phyloP scores from a whole-genome alignment of 176 grass and related monocot genomes.

The Oryza punctata region DNA sequence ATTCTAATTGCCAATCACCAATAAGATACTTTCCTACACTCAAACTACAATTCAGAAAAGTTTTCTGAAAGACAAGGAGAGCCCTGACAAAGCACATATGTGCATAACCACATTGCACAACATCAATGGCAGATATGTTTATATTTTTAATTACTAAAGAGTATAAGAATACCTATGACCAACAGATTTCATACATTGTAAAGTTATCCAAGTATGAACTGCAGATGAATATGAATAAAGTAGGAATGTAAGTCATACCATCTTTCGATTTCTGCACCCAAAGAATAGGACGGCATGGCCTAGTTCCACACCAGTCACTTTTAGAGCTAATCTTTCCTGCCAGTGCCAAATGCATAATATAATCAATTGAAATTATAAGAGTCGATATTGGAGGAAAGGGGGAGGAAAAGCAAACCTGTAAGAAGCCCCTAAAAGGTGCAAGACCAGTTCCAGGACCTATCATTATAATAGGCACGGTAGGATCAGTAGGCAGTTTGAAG shows the following conservation, averaged over 20 bases:
- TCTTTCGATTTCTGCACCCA: conserved; percentile 91
- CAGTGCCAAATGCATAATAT: conserved; percentile 30
- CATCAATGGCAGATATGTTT: neutral
- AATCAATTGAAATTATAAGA: neutral
- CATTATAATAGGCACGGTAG: conserved; percentile 85
- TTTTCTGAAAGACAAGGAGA: neutral
- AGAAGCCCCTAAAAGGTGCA: conserved; percentile 96
- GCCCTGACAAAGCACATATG: neutral
- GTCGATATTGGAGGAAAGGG: neutral
- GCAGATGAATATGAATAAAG: conserved; percentile 12
- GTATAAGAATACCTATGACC: neutral
- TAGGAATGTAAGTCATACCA: conserved; percentile 57
- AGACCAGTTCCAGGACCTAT: conserved; percentile 95
- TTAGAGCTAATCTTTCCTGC: conserved; percentile 84
- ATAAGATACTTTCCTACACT: conserved; percentile 11
- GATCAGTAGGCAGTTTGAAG: conserved; percentile 86
- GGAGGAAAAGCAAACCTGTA: conserved; percentile 63
- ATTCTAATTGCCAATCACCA: neutral
- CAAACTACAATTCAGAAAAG: conserved; percentile 12
- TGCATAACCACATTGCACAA: neutral
- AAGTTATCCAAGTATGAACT: neutral
- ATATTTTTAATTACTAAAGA: neutral
- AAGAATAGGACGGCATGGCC: conserved; percentile 83
- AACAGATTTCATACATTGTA: neutral
- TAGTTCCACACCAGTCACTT: conserved; percentile 60